A percentile compares a stretch with the other conserved stretches of the same genome.
phyloP scores from a whole-genome alignment of 2,329 filamentous ascomycete species.

The Alternaria sp. region DNA sequence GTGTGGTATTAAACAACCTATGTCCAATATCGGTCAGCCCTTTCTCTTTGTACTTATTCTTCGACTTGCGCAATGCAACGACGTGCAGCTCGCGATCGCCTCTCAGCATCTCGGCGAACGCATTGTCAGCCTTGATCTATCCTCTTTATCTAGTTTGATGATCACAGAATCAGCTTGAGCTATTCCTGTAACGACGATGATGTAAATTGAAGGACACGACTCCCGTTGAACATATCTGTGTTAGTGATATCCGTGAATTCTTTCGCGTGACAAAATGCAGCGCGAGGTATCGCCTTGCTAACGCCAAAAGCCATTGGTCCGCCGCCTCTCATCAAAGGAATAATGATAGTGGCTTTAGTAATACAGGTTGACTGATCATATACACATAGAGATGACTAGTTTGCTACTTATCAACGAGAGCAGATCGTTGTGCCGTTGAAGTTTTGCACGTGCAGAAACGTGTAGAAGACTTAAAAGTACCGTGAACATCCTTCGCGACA shows the following conservation, averaged over 20 bases:
- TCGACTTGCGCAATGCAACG: constrained; percentile 64
- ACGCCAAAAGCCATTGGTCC: constrained; percentile 70
- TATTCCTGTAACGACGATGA: constrained; percentile 66
- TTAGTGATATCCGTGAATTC: constrained; percentile 54
- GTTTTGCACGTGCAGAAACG: background rate
- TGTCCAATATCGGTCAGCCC: constrained; percentile 67
- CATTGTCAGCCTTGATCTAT: constrained; percentile 6
- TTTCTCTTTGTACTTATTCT: constrained; percentile 64
- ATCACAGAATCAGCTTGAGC: constrained; percentile 53
- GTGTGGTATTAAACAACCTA: constrained; percentile 66
- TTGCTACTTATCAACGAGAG: background rate
- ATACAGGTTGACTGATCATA: background rate
- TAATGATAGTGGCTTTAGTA: constrained; percentile 58
- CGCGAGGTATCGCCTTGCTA: constrained; percentile 61
- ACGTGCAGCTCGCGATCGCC: constrained; percentile 48
- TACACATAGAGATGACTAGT: background rate
- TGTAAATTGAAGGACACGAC: constrained; percentile 51
- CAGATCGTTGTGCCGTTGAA: background rate
- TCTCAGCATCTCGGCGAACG: constrained; percentile 23
- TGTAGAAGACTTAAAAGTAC: background rate
- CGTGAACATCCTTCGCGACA: background rate
- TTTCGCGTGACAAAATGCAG: constrained; percentile 62
- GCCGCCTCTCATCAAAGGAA: constrained; percentile 70
- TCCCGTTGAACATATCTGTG: constrained; percentile 50
- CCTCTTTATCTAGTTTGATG: background rate